phyloP scores from a whole-genome alignment of 2,329 filamentous ascomycete species.

The Aschersonia sp. region DNA sequence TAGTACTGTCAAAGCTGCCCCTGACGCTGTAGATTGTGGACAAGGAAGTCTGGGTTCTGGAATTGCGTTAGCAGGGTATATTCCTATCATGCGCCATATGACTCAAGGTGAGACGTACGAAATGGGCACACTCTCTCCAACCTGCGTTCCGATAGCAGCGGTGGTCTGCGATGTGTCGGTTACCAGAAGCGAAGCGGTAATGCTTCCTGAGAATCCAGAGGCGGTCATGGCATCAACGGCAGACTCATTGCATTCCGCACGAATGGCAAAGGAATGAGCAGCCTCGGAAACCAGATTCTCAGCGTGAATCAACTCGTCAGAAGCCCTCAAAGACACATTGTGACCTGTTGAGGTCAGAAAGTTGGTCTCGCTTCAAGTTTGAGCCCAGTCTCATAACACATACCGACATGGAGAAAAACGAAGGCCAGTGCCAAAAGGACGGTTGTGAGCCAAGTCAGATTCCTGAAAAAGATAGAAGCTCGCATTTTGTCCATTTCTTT shows the following conservation, averaged over 20 bases:
- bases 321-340: slow-evolving; percentile 1
- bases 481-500: slow-evolving; percentile 1
- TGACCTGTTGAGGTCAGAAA: not conserved
- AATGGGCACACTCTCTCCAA: slow-evolving; percentile 15
- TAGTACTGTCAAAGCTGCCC: not conserved
- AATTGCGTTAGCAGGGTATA: not conserved
- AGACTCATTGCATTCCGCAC: slow-evolving; percentile 8
- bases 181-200: slow-evolving; percentile 4
- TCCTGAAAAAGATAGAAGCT: slow-evolving; percentile 1
- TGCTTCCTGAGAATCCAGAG: slow-evolving; percentile 5
- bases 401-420: slow-evolving; percentile 1
- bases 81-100: not conserved
- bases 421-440: not conserved
- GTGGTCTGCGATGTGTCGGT: slow-evolving; percentile 1
- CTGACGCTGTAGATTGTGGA: slow-evolving; percentile 17
- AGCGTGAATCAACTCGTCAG: slow-evolving; percentile 7
- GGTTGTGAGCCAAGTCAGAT: slow-evolving; percentile 2
- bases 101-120: slow-evolving; percentile 14
- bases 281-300: slow-evolving; percentile 7
- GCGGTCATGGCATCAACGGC: slow-evolving; percentile 5
- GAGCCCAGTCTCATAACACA: not conserved
- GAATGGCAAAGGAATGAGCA: slow-evolving; percentile 9
- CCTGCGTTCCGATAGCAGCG: not conserved
- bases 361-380: not conserved
- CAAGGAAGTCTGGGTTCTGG: slow-evolving; percentile 18